Percentiles rank a stretch among this genome's conserved stretches.
These are phyloP conservation scores for Combretum micranthum DNA, from an alignment of 345 rosid species.

Conservation along the genomic window DNA sequence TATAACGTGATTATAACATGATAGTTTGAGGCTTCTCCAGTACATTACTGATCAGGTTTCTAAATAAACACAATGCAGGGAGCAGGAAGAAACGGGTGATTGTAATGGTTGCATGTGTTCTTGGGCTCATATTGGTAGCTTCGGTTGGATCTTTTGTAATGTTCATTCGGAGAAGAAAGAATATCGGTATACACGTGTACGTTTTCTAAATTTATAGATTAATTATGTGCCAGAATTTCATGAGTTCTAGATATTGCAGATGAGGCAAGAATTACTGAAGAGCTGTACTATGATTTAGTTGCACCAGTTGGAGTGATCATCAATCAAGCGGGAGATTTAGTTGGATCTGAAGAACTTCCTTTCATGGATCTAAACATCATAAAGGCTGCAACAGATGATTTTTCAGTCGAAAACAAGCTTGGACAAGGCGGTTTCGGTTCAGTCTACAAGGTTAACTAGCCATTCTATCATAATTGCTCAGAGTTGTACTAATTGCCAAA, in stretches of 20 bases:
- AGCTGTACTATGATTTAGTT: constrained; percentile 15
- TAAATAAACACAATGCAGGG: constrained; percentile 12
- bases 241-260: constrained; percentile 9
- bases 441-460: constrained; percentile 27
- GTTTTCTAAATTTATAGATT: too few species aligned
- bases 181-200: neutral
- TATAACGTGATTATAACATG: neutral
- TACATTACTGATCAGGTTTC: neutral
- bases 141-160: constrained; percentile 10
- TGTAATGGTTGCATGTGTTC: constrained; percentile 5
- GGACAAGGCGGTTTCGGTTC: constrained; percentile 38
- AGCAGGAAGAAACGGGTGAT: constrained; percentile 15
- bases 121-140: constrained; percentile 4
- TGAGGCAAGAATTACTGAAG: constrained; percentile 12
- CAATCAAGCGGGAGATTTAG: constrained; percentile 16
- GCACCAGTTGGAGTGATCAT: constrained; percentile 14
- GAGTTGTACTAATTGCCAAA: neutral
- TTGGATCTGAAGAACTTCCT: constrained; percentile 25
- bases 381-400: constrained; percentile 24
- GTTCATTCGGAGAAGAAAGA: constrained; percentile 7
- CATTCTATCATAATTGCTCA: neutral
- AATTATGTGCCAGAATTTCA: too few species aligned
- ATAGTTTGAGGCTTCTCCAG: too few species aligned
- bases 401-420: constrained; percentile 26
- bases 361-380: constrained; percentile 18